Conservation (phyloP, 225 moss, liverwort and hornwort species). For the Physcomitrellopsis africana region DNA sequence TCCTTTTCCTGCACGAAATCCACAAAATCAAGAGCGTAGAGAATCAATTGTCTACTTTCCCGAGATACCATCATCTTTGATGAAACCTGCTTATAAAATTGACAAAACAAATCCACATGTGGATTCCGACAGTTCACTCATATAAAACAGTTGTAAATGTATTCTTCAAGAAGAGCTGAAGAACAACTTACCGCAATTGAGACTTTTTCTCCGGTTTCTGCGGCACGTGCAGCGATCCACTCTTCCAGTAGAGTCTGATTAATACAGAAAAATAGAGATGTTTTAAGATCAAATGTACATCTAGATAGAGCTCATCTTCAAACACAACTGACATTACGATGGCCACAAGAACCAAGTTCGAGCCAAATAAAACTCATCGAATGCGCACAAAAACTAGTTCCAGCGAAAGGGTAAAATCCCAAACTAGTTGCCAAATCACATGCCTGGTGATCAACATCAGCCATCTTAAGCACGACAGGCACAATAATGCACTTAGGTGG, state of each 20-base stretch:
- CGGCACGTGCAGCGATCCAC: constrained; percentile 71
- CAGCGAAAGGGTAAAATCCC: background rate
- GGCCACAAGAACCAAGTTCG: no score
- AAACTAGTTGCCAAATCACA: background rate
- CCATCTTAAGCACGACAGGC: constrained; percentile 80
- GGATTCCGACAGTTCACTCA: background rate
- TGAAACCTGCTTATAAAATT: background rate
- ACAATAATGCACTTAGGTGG: constrained; percentile 74
- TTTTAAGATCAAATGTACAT: background rate
- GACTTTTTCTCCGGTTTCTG: constrained; percentile 45
- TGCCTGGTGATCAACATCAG: constrained; percentile 76
- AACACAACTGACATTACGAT: no score
- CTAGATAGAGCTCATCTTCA: background rate
- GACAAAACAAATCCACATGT: background rate
- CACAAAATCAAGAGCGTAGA: background rate
- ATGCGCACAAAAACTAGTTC: background rate
- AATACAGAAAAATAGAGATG: background rate
- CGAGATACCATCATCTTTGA: background rate
- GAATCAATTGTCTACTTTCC: background rate
- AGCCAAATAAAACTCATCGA: background rate
- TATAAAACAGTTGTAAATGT: background rate
- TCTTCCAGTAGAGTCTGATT: constrained; percentile 76
- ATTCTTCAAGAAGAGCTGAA: background rate
- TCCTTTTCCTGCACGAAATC: constrained; percentile 53
- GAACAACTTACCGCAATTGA: constrained; percentile 40